Conservation (phyloP, 805 yeast genomes). For the Candida railenensis region DNA sequence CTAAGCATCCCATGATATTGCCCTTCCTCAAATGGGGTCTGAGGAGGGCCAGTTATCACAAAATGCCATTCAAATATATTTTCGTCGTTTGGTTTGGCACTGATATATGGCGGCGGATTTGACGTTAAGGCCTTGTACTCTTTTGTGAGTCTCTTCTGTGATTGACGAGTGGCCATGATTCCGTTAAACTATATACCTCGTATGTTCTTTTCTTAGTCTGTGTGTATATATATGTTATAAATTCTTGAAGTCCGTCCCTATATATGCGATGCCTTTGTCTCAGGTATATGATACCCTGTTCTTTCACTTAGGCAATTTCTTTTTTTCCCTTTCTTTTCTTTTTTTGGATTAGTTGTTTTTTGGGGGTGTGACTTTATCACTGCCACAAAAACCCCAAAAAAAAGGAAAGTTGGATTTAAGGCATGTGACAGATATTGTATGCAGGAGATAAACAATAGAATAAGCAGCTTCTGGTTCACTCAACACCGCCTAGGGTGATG, state of each 20-base stretch:
- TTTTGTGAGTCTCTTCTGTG: constrained; percentile 58
- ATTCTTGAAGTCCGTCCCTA: background rate
- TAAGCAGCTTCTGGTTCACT: too few relatives aligned
- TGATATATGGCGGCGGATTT: constrained; percentile 81
- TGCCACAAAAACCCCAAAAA: background rate
- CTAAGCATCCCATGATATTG: constrained; percentile 87
- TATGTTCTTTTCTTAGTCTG: too few relatives aligned
- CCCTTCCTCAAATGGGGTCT: constrained; percentile 82
- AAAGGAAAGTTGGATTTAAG: too few relatives aligned
- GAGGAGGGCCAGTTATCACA: constrained; percentile 87
- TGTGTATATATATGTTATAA: background rate
- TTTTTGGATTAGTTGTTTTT: background rate
- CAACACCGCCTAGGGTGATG: too few relatives aligned
- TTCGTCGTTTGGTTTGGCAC: constrained; percentile 82
- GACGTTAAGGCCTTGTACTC: constrained; percentile 78
- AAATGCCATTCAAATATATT: constrained; percentile 95
- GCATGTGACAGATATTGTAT: too few relatives aligned
- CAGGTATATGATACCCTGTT: background rate
- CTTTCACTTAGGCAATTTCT: background rate
- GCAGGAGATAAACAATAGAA: too few relatives aligned
- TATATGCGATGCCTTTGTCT: background rate
- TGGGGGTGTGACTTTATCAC: background rate
- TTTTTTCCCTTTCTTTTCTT: background rate
- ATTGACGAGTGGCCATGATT: constrained; percentile 39
- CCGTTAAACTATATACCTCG: too few relatives aligned